Evolutionary conservation across 148 eudicot genomes (phyloP), one percentile per base, ranked within the genome.

Genomic region (Fagopyrum homotropicum): DNA sequence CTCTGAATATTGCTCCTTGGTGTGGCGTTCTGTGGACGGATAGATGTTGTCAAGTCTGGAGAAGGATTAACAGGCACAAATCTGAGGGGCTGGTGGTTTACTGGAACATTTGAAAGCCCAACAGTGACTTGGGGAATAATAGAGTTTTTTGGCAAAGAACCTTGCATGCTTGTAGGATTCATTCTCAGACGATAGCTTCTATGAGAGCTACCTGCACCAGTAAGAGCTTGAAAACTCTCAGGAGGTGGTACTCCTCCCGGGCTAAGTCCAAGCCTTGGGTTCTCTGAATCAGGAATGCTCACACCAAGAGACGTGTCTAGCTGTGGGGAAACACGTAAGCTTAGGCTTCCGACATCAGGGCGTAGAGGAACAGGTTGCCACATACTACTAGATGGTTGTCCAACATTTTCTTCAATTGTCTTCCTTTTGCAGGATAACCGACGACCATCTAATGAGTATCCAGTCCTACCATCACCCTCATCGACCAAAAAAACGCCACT

Each of bases 381-480:
- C 51, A 51, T 69, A 75, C 85, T 73, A 60, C 73, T 79, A 79
- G 97, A 94, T 49, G 98, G 88, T 61, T 87, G 97, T 6, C 97
- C 93, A 45, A 44, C 82, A 75, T 81, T 79, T 57, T 79, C 89
- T 80, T 91, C 98, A 78, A 86, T 75, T 48, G 90, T 81, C 77
- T 94, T 94, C 75, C 98, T 85, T 81, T 94, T 94, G 80, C 96
- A 85, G 9, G 97, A 83, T 46, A 75, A 44, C 55, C 88, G 90
- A 15, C 87, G 87, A 73, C 84, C 87, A 72, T 88, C 93, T 76
- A 83, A 47, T 57, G 92, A 84, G 80, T 74, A 72, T 30, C 84
- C 81, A 64, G 91, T 76, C 73, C 84, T 85, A 45, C 76, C 85
- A 51, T 86, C 89, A 77, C 80, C 82, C 43, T 84, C 91, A 61